These are phyloP conservation scores for Penicillium manginii DNA, from an alignment of 495 filamentous ascomycete genomes.

Conservation along the genomic window DNA sequence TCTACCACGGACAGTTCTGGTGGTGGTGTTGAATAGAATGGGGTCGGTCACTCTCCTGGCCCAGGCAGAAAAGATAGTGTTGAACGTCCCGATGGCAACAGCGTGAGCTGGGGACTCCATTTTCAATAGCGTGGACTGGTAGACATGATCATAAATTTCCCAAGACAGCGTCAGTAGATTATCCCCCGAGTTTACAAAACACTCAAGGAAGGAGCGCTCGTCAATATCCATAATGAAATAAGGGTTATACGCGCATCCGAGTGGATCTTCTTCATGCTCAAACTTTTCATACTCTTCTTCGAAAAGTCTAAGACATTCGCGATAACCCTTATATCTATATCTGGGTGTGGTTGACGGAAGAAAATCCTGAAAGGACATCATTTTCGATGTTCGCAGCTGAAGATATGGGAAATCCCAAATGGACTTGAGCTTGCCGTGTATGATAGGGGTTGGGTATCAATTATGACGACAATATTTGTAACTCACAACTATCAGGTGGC, in stretches of 20 bases:
- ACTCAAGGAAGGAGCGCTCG: slow-evolving; percentile 17
- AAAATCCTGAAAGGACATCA: slow-evolving; percentile 2
- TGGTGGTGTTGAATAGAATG: not conserved
- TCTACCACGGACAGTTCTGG: slow-evolving; percentile 4
- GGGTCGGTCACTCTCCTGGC: slow-evolving; percentile 2
- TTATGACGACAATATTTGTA: slow-evolving; percentile 2
- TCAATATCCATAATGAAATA: slow-evolving; percentile 14
- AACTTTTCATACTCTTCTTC: not conserved
- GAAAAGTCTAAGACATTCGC: slow-evolving; percentile 5
- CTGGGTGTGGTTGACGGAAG: slow-evolving; percentile 2
- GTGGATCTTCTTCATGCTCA: not conserved
- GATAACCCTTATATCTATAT: slow-evolving; percentile 5
- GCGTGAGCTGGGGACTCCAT: slow-evolving; percentile 5
- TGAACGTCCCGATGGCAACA: not conserved
- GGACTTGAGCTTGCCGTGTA: not conserved
- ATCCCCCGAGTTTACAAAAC: slow-evolving; percentile 16
- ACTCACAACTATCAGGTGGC: not conserved
- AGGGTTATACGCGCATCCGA: slow-evolving; percentile 4
- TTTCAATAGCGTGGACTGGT: slow-evolving; percentile 7
- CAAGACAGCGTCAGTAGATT: slow-evolving; percentile 12
- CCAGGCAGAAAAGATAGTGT: slow-evolving; percentile 13
- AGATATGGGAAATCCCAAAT: not conserved
- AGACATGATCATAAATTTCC: slow-evolving; percentile 15
- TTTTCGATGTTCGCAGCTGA: not conserved
- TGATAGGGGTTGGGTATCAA: not conserved